These are phyloP conservation scores for Pseudocercospora musae DNA, from an alignment of 2,329 filamentous ascomycete genomes.

Conservation along the genomic window DNA sequence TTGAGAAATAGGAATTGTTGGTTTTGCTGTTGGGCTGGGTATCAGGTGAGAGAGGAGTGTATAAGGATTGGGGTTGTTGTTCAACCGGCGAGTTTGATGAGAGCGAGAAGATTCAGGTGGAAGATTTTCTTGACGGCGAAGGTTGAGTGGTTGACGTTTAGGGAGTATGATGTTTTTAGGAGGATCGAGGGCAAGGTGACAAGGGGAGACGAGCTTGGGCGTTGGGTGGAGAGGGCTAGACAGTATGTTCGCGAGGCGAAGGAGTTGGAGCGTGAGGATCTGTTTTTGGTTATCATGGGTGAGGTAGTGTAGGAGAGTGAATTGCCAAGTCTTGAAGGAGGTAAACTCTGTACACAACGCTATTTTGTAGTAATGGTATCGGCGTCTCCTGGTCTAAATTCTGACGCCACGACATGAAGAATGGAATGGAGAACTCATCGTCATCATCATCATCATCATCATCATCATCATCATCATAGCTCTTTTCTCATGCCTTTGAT, in stretches of 20 bases:
- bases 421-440: background rate
- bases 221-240: background rate
- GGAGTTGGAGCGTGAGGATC: background rate
- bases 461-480: background rate
- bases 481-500: slow-evolving; percentile 2
- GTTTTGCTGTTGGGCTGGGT: background rate
- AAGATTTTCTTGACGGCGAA: background rate
- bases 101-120: background rate
- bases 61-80: background rate
- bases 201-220: background rate
- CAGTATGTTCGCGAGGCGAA: background rate
- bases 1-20: background rate
- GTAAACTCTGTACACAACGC: background rate
- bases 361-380: background rate
- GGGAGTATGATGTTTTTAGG: background rate
- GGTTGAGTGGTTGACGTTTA: background rate
- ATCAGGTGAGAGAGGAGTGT: background rate
- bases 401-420: background rate
- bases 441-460: background rate
- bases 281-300: background rate
- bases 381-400: background rate
- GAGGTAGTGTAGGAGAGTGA: background rate
- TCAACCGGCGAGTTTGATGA: background rate
- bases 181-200: background rate
- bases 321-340: background rate